Evolutionary conservation across 257 asterid genomes (phyloP).

Genomic region (Ocimum tenuiflorum): DNA sequence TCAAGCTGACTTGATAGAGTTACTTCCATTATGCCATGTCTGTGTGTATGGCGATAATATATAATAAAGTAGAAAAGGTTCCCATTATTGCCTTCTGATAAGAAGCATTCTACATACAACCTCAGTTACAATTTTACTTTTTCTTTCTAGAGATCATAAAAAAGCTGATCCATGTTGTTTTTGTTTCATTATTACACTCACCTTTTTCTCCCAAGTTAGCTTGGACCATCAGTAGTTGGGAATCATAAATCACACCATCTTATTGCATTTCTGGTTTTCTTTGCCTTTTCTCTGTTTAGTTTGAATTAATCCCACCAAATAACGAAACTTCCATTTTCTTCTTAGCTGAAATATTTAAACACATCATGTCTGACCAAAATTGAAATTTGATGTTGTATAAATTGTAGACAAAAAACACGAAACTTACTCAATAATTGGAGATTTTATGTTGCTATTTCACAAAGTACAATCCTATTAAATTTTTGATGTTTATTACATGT

Average conservation of each 20-base stretch:
- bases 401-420: constrained; percentile 18
- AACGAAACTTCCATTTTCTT: constrained; percentile 8
- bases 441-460: neutral
- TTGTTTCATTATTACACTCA: neutral
- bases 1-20: too few relatives aligned
- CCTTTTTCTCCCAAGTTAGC: constrained; percentile 14
- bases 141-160: constrained; percentile 19
- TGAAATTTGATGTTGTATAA: constrained; percentile 21
- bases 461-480: neutral
- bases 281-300: neutral
- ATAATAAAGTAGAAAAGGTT: neutral
- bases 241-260: constrained; percentile 23
- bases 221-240: constrained; percentile 39
- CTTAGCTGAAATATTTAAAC: constrained; percentile 12
- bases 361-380: constrained; percentile 21
- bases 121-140: neutral
- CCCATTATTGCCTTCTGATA: neutral
- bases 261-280: constrained; percentile 19
- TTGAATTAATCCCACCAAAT: constrained; percentile 15
- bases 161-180: constrained; percentile 14
- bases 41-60: neutral
- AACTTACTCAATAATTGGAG: neutral
- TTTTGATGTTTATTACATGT: neutral
- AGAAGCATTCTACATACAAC: neutral
- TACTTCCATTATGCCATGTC: too few relatives aligned